Evolutionary conservation across 495 filamentous ascomycete species (phyloP).

Genomic region (Monascus purpureus): DNA sequence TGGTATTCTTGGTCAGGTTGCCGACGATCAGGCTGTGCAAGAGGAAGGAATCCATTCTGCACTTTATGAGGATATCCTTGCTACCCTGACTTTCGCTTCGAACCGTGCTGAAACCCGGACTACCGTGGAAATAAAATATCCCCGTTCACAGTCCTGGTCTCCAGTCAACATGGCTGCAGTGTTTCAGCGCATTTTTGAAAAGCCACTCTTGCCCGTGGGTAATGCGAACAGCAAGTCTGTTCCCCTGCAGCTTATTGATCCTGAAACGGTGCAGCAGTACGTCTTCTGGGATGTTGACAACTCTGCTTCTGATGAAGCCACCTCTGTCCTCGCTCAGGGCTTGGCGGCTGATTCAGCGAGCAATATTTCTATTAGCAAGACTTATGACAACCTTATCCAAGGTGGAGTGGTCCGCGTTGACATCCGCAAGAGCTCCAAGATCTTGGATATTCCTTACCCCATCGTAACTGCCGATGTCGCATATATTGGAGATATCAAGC

Average conservation of each 20-base stretch:
- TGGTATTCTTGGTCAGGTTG: constrained; percentile 52
- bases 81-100: constrained; percentile 64
- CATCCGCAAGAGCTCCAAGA: constrained; percentile 67
- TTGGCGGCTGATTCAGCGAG: constrained; percentile 59
- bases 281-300: constrained; percentile 87
- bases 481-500: constrained; percentile 62
- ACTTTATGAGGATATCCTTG: constrained; percentile 81
- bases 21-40: constrained; percentile 36
- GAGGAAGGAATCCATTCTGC: constrained; percentile 63
- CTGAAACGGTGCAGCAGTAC: constrained; percentile 55
- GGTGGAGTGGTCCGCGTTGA: constrained; percentile 78
- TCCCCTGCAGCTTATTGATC: constrained; percentile 33
- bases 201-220: constrained; percentile 33
- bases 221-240: constrained; percentile 18
- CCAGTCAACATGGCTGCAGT: constrained; percentile 59
- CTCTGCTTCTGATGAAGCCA: constrained; percentile 49
- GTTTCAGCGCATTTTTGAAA: constrained; percentile 46
- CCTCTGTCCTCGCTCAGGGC: constrained; percentile 52
- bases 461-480: constrained; percentile 65
- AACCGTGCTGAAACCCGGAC: constrained; percentile 43
- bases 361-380: constrained; percentile 63
- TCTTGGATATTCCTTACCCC: constrained; percentile 70
- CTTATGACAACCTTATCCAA: constrained; percentile 74
- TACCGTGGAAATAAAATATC: constrained; percentile 77
- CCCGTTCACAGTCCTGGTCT: constrained; percentile 66